These are phyloP conservation scores for Pleurotus citrinopileatus DNA, from an alignment of 768 basidiomycete genomes.

Conservation along the genomic window DNA sequence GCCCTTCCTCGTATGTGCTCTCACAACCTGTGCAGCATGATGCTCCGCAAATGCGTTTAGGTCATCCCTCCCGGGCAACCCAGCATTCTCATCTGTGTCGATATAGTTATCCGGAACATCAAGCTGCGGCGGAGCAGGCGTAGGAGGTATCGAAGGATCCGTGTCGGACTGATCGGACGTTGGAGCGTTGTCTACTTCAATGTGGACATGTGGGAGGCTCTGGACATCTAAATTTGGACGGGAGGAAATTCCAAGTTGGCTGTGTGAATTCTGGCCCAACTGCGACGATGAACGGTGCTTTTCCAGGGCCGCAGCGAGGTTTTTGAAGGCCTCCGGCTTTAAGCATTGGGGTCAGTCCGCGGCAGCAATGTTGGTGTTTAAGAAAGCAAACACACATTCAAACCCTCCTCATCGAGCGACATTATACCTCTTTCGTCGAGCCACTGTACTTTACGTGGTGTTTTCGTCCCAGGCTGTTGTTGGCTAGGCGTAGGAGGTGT, in stretches of 20 bases:
- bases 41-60: slow-evolving; percentile 21
- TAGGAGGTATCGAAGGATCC: slow-evolving; percentile 16
- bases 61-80: slow-evolving; percentile 42
- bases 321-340: slow-evolving; percentile 48
- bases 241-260: slow-evolving; percentile 29
- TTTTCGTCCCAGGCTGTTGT: slow-evolving; percentile 37
- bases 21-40: slow-evolving; percentile 41
- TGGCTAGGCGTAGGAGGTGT: neutral
- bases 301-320: slow-evolving; percentile 49
- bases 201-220: neutral
- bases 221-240: neutral
- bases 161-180: slow-evolving; percentile 17
- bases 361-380: slow-evolving; percentile 8
- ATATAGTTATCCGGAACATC: slow-evolving; percentile 55
- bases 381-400: slow-evolving; percentile 40
- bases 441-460: slow-evolving; percentile 56
- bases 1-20: slow-evolving; percentile 37
- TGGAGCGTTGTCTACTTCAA: neutral
- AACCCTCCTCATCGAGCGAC: slow-evolving; percentile 51
- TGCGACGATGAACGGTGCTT: slow-evolving; percentile 35
- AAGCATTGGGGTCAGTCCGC: neutral
- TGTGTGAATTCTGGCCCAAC: slow-evolving; percentile 17
- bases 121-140: slow-evolving; percentile 23
- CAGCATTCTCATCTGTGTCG: slow-evolving; percentile 60
- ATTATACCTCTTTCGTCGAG: slow-evolving; percentile 30